A percentile compares a stretch with the other conserved stretches of the same genome.
Evolutionary conservation across 140 eudicot genomes (phyloP).

Genomic region (Flaveria floridana): DNA sequence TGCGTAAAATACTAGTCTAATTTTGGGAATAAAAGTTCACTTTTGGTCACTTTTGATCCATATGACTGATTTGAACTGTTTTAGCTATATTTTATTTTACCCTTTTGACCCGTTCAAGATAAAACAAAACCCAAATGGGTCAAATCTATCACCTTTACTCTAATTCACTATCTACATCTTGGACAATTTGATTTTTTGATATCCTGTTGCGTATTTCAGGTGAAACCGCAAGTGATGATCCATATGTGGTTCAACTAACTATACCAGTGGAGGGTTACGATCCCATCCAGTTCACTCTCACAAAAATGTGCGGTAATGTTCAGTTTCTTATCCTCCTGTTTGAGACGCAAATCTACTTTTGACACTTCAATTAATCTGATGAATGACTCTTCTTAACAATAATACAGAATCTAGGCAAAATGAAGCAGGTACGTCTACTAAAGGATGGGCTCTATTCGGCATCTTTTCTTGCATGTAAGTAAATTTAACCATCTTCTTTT

Average conservation of each 20-base stretch:
- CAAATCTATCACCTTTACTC: neutral
- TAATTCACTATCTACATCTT: constrained; percentile 10
- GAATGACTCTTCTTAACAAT: neutral
- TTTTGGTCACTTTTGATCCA: neutral
- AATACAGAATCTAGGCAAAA: constrained; percentile 54
- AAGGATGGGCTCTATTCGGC: constrained; percentile 84
- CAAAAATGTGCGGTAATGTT: constrained; percentile 77
- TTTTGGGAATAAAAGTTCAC: neutral
- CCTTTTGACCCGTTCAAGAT: neutral
- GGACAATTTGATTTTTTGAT: neutral
- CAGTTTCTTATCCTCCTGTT: constrained; percentile 28
- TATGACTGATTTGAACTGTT: neutral
- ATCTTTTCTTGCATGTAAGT: constrained; percentile 66
- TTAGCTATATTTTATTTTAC: neutral
- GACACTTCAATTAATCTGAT: constrained; percentile 6
- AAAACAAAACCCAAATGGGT: neutral
- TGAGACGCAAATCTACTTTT: neutral
- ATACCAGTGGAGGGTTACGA: constrained; percentile 76
- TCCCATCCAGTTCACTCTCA: constrained; percentile 66
- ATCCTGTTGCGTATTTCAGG: constrained; percentile 41
- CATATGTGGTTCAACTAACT: constrained; percentile 75
- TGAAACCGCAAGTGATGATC: constrained; percentile 58
- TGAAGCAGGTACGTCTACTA: constrained; percentile 44
- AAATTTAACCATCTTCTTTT: constrained; percentile 21
- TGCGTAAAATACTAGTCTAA: neutral